Evolutionary conservation across 495 filamentous ascomycete genomes (phyloP), one percentile per base, ranked within the genome.

Genomic region (Aspergillus bertholletiae): DNA sequence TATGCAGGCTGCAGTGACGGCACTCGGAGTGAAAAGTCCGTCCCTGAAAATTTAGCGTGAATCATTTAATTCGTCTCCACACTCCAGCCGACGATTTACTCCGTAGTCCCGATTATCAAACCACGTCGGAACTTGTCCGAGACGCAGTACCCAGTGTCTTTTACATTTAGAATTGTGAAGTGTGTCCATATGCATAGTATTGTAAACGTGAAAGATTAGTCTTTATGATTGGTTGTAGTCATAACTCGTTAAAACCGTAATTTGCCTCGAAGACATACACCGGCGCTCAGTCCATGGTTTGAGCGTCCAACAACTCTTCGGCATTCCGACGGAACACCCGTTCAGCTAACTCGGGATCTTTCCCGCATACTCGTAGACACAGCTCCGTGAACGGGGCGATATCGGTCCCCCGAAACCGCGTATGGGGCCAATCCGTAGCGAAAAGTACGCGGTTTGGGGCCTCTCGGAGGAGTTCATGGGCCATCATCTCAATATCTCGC

Each of bases 341-440:
- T 55, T 77, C 70, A 24, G 74, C 66, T 34, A 78, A 41, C 18
- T 63, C 67, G 5, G 66, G 62, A 46, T 74, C 64, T 1, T 62
- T 51, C 3, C 59, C 63, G 56, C 78, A 80, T 51, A 74, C 61
- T 17, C 69, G 66, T 54, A 80, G 57, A 51, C 72, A 71, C 49
- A 65, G 59, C 34, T 78, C 67, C 7, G 74, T 71, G 51, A 75
- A 80, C 3, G 70, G 72, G 22, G 54, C 64, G 22, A 77, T 74
- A 57, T 81, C 68, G 15, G 77, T 51, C 2, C 69, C 68, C 5
- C 72, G 67, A 49, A 73, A 78, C 21, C 77, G 72, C 12, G 78
- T 81, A 59, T 80, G 76, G 11, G 78, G 78, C 78, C 78, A 81
- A 61, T 81, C 78, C 2, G 73, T 79, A 1, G 75, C 78, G 55